Conservation (phyloP, 768 basidiomycete species). For the Tricholoma furcatifolium region DNA sequence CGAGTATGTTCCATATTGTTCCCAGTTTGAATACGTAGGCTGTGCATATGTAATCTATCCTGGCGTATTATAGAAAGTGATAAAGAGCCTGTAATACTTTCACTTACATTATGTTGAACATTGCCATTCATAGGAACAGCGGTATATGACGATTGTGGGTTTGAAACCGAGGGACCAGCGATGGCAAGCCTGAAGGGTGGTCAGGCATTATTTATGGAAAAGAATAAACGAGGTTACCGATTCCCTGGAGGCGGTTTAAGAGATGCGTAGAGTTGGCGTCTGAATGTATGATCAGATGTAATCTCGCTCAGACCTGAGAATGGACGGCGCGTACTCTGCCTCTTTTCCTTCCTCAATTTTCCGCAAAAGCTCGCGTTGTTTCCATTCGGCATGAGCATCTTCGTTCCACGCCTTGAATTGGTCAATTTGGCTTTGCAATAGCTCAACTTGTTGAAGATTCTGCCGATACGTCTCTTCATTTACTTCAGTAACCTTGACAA, state of each 20-base stretch:
- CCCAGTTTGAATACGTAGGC: too few relatives aligned
- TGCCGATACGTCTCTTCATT: constrained; percentile 27
- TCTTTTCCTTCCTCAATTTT: constrained; percentile 16
- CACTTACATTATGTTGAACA: too few relatives aligned
- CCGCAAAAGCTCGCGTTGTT: constrained; percentile 13
- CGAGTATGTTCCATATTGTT: too few relatives aligned
- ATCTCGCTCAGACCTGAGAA: not conserved
- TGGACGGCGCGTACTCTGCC: constrained; percentile 17
- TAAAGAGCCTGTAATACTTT: too few relatives aligned
- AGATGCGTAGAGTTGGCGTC: constrained; percentile 12
- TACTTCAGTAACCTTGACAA: constrained; percentile 10
- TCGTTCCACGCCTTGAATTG: constrained; percentile 37
- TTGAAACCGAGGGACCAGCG: too few relatives aligned
- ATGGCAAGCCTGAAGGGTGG: too few relatives aligned
- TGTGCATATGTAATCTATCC: too few relatives aligned
- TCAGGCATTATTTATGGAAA: too few relatives aligned
- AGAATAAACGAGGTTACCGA: not conserved
- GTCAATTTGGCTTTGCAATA: constrained; percentile 31
- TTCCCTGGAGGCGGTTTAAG: not conserved
- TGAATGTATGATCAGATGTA: constrained; percentile 4
- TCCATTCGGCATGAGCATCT: constrained; percentile 23
- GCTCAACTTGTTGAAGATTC: constrained; percentile 28
- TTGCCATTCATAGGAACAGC: too few relatives aligned
- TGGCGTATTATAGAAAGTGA: too few relatives aligned
- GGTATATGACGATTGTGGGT: too few relatives aligned